Conservation (phyloP, 192 early-diverging fungal genomes). For the Entophlyctis luteolus region DNA sequence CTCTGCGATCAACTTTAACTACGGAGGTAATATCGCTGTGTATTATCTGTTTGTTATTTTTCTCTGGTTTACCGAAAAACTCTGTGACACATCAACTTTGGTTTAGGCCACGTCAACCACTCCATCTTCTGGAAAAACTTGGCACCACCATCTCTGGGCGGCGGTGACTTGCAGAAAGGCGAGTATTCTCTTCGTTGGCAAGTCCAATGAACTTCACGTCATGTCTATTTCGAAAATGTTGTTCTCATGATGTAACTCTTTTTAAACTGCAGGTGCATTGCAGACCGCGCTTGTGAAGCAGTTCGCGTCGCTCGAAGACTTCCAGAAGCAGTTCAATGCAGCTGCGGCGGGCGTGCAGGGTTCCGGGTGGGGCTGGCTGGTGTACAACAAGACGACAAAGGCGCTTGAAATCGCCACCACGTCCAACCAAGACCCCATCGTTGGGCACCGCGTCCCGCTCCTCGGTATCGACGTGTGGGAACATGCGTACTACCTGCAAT, state of each 20-base stretch:
- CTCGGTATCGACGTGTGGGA: constrained; percentile 95
- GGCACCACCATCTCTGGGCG: constrained; percentile 72
- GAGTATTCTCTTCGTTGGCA: neutral
- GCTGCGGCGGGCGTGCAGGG: constrained; percentile 76
- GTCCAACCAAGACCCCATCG: constrained; percentile 63
- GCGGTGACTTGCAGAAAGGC: constrained; percentile 71
- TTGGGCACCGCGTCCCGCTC: constrained; percentile 62
- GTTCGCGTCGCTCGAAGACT: constrained; percentile 80
- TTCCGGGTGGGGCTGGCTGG: constrained; percentile 92
- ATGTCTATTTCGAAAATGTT: too few species aligned
- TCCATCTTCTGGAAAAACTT: constrained; percentile 94
- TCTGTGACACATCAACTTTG: neutral
- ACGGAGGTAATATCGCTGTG: constrained; percentile 60
- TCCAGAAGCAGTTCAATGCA: constrained; percentile 71
- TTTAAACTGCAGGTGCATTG: constrained; percentile 30
- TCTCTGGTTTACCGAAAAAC: neutral
- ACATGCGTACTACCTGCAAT: constrained; percentile 96
- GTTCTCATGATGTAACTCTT: neutral
- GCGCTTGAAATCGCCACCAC: constrained; percentile 82
- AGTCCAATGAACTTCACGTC: too few species aligned
- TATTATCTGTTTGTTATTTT: constrained; percentile 14
- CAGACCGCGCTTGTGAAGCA: constrained; percentile 70
- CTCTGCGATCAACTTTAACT: constrained; percentile 84
- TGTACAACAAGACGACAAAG: constrained; percentile 71
- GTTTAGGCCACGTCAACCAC: constrained; percentile 61